These are phyloP conservation scores for Gastrodia elata DNA, from an alignment of 106 monocot genomes.

Conservation along the genomic window DNA sequence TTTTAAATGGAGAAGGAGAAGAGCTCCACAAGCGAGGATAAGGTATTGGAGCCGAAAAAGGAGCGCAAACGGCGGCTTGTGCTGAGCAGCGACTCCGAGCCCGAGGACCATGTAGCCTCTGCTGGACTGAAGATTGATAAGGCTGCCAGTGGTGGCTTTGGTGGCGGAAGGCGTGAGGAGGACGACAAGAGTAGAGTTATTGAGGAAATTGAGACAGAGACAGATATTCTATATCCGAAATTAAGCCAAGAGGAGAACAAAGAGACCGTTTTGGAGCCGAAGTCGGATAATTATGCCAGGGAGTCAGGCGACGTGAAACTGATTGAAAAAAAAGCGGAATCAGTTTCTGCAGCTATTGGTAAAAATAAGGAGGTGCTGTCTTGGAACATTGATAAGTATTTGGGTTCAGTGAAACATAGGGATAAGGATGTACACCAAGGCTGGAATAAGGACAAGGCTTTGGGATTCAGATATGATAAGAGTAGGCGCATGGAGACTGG, in stretches of 20 bases:
- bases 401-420: neutral
- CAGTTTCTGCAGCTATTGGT: neutral
- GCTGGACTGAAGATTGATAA: neutral
- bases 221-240: neutral
- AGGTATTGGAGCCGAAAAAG: neutral
- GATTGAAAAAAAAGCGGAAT: neutral
- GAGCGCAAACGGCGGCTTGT: conserved; percentile 1
- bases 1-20: conserved; percentile 5
- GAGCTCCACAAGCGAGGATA: neutral
- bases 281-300: neutral
- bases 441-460: neutral
- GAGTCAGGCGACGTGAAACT: neutral
- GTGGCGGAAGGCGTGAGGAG: too few relatives aligned
- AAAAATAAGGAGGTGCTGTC: neutral
- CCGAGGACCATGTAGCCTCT: neutral
- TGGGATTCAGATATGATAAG: too few relatives aligned
- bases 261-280: neutral
- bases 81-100: conserved; percentile 9
- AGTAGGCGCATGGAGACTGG: too few relatives aligned
- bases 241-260: neutral
- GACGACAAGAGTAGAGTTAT: neutral
- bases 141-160: too few relatives aligned
- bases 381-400: neutral
- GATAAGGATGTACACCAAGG: too few relatives aligned
- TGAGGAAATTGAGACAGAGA: neutral